A percentile compares a stretch with the other conserved stretches of the same genome.
Evolutionary conservation across 2,329 filamentous ascomycete genomes (phyloP).

Genomic region (Chaetomium globosum): DNA sequence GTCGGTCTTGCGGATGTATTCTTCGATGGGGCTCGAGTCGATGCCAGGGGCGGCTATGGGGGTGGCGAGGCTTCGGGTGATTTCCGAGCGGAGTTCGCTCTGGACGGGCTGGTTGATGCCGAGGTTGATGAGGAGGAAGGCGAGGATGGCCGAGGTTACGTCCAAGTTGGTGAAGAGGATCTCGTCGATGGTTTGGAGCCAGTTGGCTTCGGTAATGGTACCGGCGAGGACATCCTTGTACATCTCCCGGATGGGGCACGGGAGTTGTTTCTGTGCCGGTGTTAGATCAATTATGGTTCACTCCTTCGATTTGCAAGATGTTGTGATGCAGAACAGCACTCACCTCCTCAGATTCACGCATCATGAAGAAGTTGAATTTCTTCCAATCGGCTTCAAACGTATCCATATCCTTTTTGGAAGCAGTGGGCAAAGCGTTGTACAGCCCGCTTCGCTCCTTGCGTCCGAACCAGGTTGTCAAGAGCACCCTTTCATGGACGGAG

Average conservation of each 20-base stretch:
- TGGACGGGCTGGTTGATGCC: background rate
- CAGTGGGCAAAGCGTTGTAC: background rate
- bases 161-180: conserved; percentile 3
- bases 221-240: background rate
- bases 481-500: background rate
- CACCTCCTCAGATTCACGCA: background rate
- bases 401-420: background rate
- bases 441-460: background rate
- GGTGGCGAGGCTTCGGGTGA: background rate
- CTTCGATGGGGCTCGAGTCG: background rate
- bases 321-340: background rate
- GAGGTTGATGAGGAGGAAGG: conserved; percentile 4
- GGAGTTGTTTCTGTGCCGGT: background rate
- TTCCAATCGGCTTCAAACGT: background rate
- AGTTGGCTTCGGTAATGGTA: background rate
- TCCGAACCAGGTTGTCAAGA: background rate
- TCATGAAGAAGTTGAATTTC: background rate
- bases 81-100: background rate
- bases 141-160: conserved; percentile 1
- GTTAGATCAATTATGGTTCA: background rate
- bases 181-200: conserved; percentile 1
- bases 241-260: background rate
- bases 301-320: background rate
- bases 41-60: background rate
- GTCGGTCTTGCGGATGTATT: conserved; percentile 3